Evolutionary conservation across 1,284 basidiomycete genomes (phyloP).

Genomic region (Ustilago nuda): DNA sequence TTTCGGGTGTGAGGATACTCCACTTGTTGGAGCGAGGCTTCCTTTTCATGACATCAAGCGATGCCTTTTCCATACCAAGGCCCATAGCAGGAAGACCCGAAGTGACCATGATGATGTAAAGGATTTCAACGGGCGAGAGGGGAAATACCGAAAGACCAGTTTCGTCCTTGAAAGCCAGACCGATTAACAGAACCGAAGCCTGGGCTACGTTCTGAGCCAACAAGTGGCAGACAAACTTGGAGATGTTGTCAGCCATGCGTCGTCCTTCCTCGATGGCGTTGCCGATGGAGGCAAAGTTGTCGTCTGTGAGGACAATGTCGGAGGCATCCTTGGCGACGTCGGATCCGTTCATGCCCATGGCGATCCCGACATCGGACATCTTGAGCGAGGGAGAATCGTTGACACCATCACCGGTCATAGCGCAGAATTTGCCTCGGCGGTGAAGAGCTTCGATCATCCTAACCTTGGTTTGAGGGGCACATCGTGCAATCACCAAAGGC

Average conservation of each 20-base stretch:
- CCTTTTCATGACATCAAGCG: slow-evolving; percentile 75
- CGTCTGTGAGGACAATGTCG: slow-evolving; percentile 78
- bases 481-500: slow-evolving; percentile 75
- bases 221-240: slow-evolving; percentile 70
- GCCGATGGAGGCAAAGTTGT: slow-evolving; percentile 80
- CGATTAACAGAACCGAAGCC: slow-evolving; percentile 72
- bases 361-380: slow-evolving; percentile 67
- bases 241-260: slow-evolving; percentile 71
- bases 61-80: slow-evolving; percentile 73
- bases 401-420: slow-evolving; percentile 69
- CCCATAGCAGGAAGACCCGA: slow-evolving; percentile 70
- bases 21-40: slow-evolving; percentile 70
- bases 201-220: slow-evolving; percentile 67
- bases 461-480: slow-evolving; percentile 72
- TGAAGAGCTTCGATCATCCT: slow-evolving; percentile 76
- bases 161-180: slow-evolving; percentile 77
- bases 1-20: slow-evolving; percentile 68
- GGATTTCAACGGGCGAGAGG: slow-evolving; percentile 76
- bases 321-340: slow-evolving; percentile 72
- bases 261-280: slow-evolving; percentile 78
- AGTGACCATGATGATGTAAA: slow-evolving; percentile 72
- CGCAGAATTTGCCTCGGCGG: slow-evolving; percentile 68
- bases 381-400: slow-evolving; percentile 69
- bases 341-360: slow-evolving; percentile 66
- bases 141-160: slow-evolving; percentile 76